Conservation (phyloP, 345 rosid species). For the Sisymbrium irio region DNA sequence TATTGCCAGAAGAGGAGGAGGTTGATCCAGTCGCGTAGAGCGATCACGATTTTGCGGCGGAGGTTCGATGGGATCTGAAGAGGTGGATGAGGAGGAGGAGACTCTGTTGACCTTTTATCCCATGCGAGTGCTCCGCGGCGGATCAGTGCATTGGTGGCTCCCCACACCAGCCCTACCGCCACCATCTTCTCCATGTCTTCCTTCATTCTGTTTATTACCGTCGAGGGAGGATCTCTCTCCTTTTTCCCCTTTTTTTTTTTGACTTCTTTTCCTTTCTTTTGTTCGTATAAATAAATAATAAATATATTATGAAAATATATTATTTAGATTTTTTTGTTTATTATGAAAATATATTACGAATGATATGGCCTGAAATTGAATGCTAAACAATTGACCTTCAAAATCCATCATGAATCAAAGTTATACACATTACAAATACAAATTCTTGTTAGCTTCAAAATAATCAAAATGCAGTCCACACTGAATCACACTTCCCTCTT, state of each 20-base stretch:
- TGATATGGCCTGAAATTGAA: too few species aligned
- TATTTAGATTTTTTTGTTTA: background rate
- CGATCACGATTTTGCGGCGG: constrained; percentile 39
- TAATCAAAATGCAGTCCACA: background rate
- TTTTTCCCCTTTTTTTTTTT: too few species aligned
- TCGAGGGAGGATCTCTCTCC: background rate
- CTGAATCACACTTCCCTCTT: constrained; percentile 23
- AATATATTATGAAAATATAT: too few species aligned
- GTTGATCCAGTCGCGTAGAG: constrained; percentile 47
- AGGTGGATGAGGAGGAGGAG: constrained; percentile 23
- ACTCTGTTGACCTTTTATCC: constrained; percentile 41
- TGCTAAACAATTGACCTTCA: background rate
- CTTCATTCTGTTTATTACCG: constrained; percentile 27
- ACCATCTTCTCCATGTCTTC: constrained; percentile 81
- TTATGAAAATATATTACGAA: too few species aligned
- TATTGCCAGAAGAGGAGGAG: constrained; percentile 89
- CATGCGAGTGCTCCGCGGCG: constrained; percentile 90
- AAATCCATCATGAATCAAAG: constrained; percentile 7
- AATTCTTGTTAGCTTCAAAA: constrained; percentile 4
- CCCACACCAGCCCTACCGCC: constrained; percentile 88
- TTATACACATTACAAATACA: constrained; percentile 20
- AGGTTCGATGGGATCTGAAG: constrained; percentile 28
- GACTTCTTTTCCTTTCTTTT: background rate
- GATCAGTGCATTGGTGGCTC: constrained; percentile 85
- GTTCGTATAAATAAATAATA: too few species aligned